Conservation (phyloP, 331 rosid genomes). For the Saraca asoca region DNA sequence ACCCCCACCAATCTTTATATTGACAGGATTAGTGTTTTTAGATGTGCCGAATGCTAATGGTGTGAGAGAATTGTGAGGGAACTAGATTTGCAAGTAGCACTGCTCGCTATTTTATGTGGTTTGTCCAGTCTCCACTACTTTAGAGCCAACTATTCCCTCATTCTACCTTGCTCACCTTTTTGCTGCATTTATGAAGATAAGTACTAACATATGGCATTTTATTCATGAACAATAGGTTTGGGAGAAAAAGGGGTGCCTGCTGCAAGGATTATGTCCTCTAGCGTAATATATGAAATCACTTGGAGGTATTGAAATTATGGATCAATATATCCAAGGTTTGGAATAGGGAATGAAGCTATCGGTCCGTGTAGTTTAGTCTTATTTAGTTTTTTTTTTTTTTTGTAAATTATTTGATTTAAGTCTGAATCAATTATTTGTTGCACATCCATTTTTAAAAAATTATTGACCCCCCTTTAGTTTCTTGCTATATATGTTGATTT, state of each 20-base stretch:
- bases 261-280: slow-evolving; percentile 27
- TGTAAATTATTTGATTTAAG: slow-evolving; percentile 41
- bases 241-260: slow-evolving; percentile 31
- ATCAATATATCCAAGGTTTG: slow-evolving; percentile 31
- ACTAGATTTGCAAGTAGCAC: too few relatives aligned
- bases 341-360: slow-evolving; percentile 58
- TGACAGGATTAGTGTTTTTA: too few relatives aligned
- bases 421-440: slow-evolving; percentile 48
- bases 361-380: slow-evolving; percentile 48
- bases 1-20: too few relatives aligned
- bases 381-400: slow-evolving; percentile 38
- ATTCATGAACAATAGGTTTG: slow-evolving; percentile 42
- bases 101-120: too few relatives aligned
- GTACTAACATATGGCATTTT: slow-evolving; percentile 6
- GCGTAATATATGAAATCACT: slow-evolving; percentile 30
- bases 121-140: too few relatives aligned
- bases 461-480: slow-evolving; percentile 31
- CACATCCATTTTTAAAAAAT: slow-evolving; percentile 43
- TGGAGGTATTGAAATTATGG: slow-evolving; percentile 44
- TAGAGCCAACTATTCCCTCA: not conserved
- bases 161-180: slow-evolving; percentile 6
- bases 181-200: slow-evolving; percentile 18
- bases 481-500: slow-evolving; percentile 10
- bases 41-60: too few relatives aligned
- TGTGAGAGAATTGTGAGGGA: too few relatives aligned